A percentile compares a stretch with the other conserved stretches of the same genome.
These are phyloP conservation scores for Penicillium bialowiezense DNA, from an alignment of 495 filamentous ascomycete genomes.

Conservation along the genomic window DNA sequence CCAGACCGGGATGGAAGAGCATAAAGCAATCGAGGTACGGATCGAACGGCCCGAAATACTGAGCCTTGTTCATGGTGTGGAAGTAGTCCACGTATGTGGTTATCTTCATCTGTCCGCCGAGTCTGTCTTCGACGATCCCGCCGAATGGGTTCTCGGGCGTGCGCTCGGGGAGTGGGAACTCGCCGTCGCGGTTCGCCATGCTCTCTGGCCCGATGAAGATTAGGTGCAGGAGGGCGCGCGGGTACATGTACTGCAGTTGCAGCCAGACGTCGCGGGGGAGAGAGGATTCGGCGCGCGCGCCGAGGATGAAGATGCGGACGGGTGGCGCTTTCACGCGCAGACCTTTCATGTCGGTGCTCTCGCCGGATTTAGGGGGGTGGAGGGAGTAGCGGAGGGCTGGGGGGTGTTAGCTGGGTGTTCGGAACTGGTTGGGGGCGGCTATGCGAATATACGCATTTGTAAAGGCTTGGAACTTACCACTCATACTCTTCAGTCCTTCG, in stretches of 20 bases:
- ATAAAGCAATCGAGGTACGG: slow-evolving; percentile 97
- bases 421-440: too few relatives aligned
- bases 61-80: slow-evolving; percentile 88
- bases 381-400: slow-evolving; percentile 87
- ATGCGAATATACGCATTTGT: too few relatives aligned
- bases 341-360: slow-evolving; percentile 69
- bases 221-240: slow-evolving; percentile 66
- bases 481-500: slow-evolving; percentile 90
- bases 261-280: slow-evolving; percentile 92
- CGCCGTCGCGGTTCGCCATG: slow-evolving; percentile 84
- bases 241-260: slow-evolving; percentile 88
- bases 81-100: slow-evolving; percentile 97
- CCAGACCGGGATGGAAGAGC: slow-evolving; percentile 92
- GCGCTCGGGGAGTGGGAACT: slow-evolving; percentile 85
- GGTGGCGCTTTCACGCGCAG: slow-evolving; percentile 81
- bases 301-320: slow-evolving; percentile 88
- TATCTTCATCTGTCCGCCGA: slow-evolving; percentile 86
- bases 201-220: slow-evolving; percentile 95
- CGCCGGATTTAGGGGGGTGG: slow-evolving; percentile 79
- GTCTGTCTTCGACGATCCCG: slow-evolving; percentile 82
- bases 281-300: slow-evolving; percentile 93
- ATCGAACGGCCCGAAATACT: slow-evolving; percentile 88
- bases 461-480: slow-evolving; percentile 63
- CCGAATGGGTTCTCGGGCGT: slow-evolving; percentile 87
- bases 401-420: background rate